These are phyloP conservation scores for Phaseolus coccineus DNA, from an alignment of 331 rosid species.

Conservation along the genomic window DNA sequence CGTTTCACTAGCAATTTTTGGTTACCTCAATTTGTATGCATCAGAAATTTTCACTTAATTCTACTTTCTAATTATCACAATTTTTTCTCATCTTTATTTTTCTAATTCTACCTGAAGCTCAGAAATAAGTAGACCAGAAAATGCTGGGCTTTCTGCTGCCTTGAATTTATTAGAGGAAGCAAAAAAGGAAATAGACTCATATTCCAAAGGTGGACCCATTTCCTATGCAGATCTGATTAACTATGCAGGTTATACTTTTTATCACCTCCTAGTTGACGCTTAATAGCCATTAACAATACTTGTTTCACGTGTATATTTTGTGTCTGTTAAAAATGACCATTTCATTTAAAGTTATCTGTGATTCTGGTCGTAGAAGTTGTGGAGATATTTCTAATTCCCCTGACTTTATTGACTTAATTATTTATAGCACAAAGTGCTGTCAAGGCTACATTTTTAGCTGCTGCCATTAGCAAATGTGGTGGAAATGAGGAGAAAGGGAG, in stretches of 20 bases:
- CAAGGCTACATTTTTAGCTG: constrained; percentile 81
- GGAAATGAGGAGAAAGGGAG: constrained; percentile 94
- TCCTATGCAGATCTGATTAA: constrained; percentile 92
- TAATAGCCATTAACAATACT: constrained; percentile 19
- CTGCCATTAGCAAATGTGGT: constrained; percentile 94
- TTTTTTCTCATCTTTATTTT: constrained; percentile 39
- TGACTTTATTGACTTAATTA: constrained; percentile 42
- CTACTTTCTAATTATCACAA: constrained; percentile 28
- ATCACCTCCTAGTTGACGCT: constrained; percentile 37
- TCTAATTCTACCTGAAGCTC: constrained; percentile 68
- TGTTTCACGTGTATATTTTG: constrained; percentile 29
- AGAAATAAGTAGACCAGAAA: constrained; percentile 97
- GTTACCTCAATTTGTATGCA: constrained; percentile 7
- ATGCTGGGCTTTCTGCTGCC: constrained; percentile 75
- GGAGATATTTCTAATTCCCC: constrained; percentile 20
- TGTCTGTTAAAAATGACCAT: constrained; percentile 27
- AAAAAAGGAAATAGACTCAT: constrained; percentile 88
- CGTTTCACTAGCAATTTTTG: constrained; percentile 7
- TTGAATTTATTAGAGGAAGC: constrained; percentile 79
- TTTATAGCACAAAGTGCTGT: constrained; percentile 79
- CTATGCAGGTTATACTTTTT: constrained; percentile 66
- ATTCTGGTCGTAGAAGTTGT: constrained; percentile 22
- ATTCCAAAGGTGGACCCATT: constrained; percentile 91
- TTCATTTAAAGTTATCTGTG: constrained; percentile 3
- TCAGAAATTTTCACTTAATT: not conserved